A percentile compares a stretch with the other conserved stretches of the same genome.
These are phyloP conservation scores for Geotrichum cucujoidarum DNA, from an alignment of 1,139 yeast genomes.

Conservation along the genomic window DNA sequence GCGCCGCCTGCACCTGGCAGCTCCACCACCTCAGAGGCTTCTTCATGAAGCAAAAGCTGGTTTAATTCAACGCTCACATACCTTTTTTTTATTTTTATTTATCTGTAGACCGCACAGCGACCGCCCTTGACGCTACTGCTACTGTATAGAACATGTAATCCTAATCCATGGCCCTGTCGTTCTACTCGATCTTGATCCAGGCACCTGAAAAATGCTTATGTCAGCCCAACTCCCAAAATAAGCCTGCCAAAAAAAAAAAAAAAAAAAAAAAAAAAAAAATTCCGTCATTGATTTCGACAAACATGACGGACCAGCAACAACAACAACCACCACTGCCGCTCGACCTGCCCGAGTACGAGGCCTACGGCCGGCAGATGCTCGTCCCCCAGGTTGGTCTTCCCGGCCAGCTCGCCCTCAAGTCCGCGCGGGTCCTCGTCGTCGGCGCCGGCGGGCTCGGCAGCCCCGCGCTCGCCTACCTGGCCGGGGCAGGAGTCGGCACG, in stretches of 20 bases:
- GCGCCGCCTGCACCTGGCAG: conserved; percentile 64
- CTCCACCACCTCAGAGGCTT: conserved; percentile 56
- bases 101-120: too few species aligned
- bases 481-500: conserved; percentile 83
- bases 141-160: too few species aligned
- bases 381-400: conserved; percentile 68
- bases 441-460: conserved; percentile 98
- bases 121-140: too few species aligned
- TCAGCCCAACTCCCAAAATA: too few species aligned
- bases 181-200: too few species aligned
- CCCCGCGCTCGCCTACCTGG: conserved; percentile 79
- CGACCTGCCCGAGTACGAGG: conserved; percentile 57
- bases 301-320: background rate
- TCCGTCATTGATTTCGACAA: too few species aligned
- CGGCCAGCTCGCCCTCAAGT: conserved; percentile 57
- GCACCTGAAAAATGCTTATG: too few species aligned
- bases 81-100: background rate
- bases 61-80: conserved; percentile 33
- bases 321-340: background rate
- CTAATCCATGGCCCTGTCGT: too few species aligned
- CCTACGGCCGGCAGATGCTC: conserved; percentile 95
- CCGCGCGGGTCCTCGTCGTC: conserved; percentile 61
- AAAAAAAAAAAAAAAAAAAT: too few species aligned
- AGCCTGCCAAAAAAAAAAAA: too few species aligned
- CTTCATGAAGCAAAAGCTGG: conserved; percentile 62